Conservation (phyloP, 805 yeast species). For the Zygosaccharomyces bisporus region DNA sequence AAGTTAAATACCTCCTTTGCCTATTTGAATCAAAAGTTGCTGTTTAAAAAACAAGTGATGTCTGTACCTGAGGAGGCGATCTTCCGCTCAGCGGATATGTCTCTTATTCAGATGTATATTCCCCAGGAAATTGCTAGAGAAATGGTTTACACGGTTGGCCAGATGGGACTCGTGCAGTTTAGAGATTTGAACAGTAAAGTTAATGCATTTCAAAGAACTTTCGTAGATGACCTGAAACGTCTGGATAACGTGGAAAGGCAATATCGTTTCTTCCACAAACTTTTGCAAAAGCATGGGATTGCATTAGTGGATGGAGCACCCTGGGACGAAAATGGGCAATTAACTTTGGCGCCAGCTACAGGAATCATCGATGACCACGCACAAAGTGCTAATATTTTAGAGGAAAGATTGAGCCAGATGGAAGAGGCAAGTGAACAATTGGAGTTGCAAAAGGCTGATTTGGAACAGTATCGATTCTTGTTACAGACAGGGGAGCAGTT, state of each 20-base stretch:
- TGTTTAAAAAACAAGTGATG: not conserved
- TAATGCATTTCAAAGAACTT: slow-evolving; percentile 83
- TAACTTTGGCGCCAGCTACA: slow-evolving; percentile 39
- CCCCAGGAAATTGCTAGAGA: slow-evolving; percentile 89
- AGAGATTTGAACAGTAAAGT: slow-evolving; percentile 81
- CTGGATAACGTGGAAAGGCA: slow-evolving; percentile 89
- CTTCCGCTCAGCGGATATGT: slow-evolving; percentile 92
- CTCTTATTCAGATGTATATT: slow-evolving; percentile 83
- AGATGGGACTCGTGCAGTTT: slow-evolving; percentile 80
- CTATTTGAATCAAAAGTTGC: not conserved
- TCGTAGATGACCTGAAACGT: slow-evolving; percentile 79
- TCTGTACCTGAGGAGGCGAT: slow-evolving; percentile 34
- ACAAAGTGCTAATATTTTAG: slow-evolving; percentile 60
- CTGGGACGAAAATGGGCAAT: slow-evolving; percentile 33
- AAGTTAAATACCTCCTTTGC: not conserved
- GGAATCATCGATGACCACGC: slow-evolving; percentile 70
- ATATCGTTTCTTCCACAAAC: slow-evolving; percentile 50
- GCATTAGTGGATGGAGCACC: slow-evolving; percentile 35
- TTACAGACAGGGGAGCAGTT: slow-evolving; percentile 48
- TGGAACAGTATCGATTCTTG: slow-evolving; percentile 59
- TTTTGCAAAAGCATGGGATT: slow-evolving; percentile 50
- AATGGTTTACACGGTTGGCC: slow-evolving; percentile 81
- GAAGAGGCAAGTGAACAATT: slow-evolving; percentile 65
- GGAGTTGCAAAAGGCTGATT: slow-evolving; percentile 49
- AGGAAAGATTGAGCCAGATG: slow-evolving; percentile 69